phyloP scores from a whole-genome alignment of 2,329 filamentous ascomycete genomes.

The Microcera coccophila region DNA sequence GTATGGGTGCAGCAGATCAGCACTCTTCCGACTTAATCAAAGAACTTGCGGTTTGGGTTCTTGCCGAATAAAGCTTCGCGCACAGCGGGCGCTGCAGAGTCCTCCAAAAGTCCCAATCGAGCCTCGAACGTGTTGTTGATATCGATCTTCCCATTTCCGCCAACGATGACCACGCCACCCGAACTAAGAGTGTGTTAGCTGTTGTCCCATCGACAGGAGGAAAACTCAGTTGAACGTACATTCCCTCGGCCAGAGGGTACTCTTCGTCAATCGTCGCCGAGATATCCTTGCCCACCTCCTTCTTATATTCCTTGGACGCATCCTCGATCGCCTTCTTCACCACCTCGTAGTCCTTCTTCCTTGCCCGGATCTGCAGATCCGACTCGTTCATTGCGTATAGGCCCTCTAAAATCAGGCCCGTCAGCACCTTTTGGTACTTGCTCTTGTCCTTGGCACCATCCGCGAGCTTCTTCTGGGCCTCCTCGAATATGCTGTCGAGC shows the following conservation, averaged over 20 bases:
- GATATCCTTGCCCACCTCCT: slow-evolving; percentile 66
- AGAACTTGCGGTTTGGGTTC: slow-evolving; percentile 95
- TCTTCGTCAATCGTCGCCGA: slow-evolving; percentile 71
- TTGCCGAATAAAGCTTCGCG: slow-evolving; percentile 85
- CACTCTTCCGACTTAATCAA: slow-evolving; percentile 58
- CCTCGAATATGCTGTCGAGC: slow-evolving; percentile 84
- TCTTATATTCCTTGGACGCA: slow-evolving; percentile 80
- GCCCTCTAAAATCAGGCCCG: slow-evolving; percentile 82
- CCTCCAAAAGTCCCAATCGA: slow-evolving; percentile 78
- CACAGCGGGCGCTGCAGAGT: slow-evolving; percentile 78
- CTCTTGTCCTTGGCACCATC: slow-evolving; percentile 61
- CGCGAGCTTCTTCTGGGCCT: slow-evolving; percentile 67
- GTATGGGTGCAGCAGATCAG: background rate
- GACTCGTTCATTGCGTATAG: slow-evolving; percentile 83
- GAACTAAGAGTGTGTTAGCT: slow-evolving; percentile 52
- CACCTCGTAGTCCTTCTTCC: slow-evolving; percentile 73
- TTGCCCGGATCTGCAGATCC: slow-evolving; percentile 67
- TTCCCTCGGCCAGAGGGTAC: slow-evolving; percentile 73
- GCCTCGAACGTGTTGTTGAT: slow-evolving; percentile 98
- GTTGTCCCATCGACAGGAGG: too few relatives aligned
- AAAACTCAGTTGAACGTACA: slow-evolving; percentile 57
- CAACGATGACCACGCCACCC: slow-evolving; percentile 77
- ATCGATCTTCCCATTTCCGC: slow-evolving; percentile 87
- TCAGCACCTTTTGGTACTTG: slow-evolving; percentile 73
- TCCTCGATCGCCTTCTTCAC: slow-evolving; percentile 75